Evolutionary conservation across 495 filamentous ascomycete species (phyloP).

Genomic region (Cercophora sp.): DNA sequence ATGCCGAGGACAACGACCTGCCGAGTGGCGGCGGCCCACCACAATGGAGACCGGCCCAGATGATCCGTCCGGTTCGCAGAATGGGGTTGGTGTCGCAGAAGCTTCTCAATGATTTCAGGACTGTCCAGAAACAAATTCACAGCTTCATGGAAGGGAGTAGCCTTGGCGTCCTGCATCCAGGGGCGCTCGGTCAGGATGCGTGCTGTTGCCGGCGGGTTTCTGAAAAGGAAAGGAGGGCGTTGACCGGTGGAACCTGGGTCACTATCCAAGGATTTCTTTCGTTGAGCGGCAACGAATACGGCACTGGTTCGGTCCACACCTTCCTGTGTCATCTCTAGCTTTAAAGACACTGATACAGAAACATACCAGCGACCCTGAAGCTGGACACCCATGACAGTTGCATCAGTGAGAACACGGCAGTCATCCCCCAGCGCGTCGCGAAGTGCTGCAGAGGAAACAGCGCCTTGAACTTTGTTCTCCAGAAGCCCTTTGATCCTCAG

Average conservation of each 20-base stretch:
- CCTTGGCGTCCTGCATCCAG: too few species aligned
- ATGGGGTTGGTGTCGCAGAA: not conserved
- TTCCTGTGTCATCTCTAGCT: not conserved
- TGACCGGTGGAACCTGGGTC: too few species aligned
- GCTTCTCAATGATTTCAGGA: too few species aligned
- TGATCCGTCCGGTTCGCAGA: not conserved
- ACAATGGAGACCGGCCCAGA: not conserved
- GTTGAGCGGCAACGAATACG: too few species aligned
- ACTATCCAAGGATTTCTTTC: too few species aligned
- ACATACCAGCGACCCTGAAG: not conserved
- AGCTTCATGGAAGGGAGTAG: too few species aligned
- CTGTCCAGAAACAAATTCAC: too few species aligned
- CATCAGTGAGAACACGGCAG: not conserved
- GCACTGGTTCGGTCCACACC: too few species aligned
- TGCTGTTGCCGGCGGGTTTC: too few species aligned
- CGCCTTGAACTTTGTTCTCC: not conserved
- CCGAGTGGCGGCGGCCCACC: not conserved
- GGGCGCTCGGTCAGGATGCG: too few species aligned
- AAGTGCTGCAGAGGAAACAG: not conserved
- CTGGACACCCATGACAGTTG: not conserved
- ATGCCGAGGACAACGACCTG: not conserved
- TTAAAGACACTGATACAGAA: not conserved
- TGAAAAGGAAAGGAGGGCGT: too few species aligned
- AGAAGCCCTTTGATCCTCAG: not conserved
- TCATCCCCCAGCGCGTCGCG: not conserved